These are phyloP conservation scores for Podospora conica DNA, from an alignment of 495 filamentous ascomycete species.

Conservation along the genomic window DNA sequence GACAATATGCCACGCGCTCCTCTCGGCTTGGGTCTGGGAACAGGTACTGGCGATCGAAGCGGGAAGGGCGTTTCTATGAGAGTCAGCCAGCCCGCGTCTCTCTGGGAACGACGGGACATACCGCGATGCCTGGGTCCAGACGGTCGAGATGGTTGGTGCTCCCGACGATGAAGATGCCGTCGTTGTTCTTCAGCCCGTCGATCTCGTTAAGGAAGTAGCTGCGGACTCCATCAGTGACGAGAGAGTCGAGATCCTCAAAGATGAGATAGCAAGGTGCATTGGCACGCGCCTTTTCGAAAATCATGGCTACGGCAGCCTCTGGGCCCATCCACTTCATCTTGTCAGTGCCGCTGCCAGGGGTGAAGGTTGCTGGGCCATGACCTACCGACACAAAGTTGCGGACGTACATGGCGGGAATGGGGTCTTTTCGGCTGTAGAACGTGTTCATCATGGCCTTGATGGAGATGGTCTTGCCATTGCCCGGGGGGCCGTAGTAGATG, in stretches of 20 bases:
- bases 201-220: slow-evolving; percentile 68
- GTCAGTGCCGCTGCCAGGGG: slow-evolving; percentile 21
- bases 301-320: slow-evolving; percentile 38
- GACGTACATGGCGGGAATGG: slow-evolving; percentile 34
- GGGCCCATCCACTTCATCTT: slow-evolving; percentile 30
- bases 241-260: slow-evolving; percentile 63
- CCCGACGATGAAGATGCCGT: slow-evolving; percentile 61
- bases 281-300: slow-evolving; percentile 47
- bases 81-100: neutral
- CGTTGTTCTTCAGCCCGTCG: slow-evolving; percentile 60
- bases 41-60: slow-evolving; percentile 61
- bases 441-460: slow-evolving; percentile 62
- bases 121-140: slow-evolving; percentile 55
- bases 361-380: slow-evolving; percentile 39
- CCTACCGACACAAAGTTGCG: slow-evolving; percentile 32
- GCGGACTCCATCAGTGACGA: slow-evolving; percentile 47
- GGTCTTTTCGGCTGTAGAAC: slow-evolving; percentile 36
- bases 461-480: slow-evolving; percentile 63
- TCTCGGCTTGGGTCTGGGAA: slow-evolving; percentile 49
- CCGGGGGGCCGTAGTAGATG: slow-evolving; percentile 55
- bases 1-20: slow-evolving; percentile 51
- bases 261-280: slow-evolving; percentile 49
- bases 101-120: slow-evolving; percentile 6
- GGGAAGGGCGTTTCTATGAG: slow-evolving; percentile 48
- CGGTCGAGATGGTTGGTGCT: slow-evolving; percentile 56